phyloP scores from a whole-genome alignment of 306 rosid genomes.

The Cicer yamashitae region DNA sequence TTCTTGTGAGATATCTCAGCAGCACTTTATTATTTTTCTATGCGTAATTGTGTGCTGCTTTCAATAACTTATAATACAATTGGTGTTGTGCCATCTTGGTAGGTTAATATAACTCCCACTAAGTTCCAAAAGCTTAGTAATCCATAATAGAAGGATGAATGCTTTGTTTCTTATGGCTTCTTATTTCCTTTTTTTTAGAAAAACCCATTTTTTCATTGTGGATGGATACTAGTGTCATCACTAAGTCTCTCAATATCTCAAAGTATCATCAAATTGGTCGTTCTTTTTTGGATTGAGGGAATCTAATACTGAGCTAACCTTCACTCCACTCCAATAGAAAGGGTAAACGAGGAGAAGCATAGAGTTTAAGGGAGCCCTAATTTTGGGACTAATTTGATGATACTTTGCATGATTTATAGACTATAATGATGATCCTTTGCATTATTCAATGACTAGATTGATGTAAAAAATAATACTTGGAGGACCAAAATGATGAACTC shows the following conservation, averaged over 20 bases:
- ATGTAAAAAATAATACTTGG: background rate
- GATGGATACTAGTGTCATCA: background rate
- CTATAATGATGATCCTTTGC: background rate
- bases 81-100: slow-evolving; percentile 3
- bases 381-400: background rate
- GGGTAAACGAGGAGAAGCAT: background rate
- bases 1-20: slow-evolving; percentile 24
- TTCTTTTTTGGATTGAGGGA: background rate
- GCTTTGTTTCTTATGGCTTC: slow-evolving; percentile 18
- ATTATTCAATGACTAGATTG: slow-evolving; percentile 8
- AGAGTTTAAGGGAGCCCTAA: background rate
- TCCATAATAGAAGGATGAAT: slow-evolving; percentile 5
- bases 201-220: background rate
- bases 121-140: slow-evolving; percentile 20
- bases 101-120: slow-evolving; percentile 41
- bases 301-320: background rate
- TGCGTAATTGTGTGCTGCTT: slow-evolving; percentile 36
- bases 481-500: slow-evolving; percentile 14
- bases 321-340: background rate
- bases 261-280: background rate
- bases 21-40: slow-evolving; percentile 17
- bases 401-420: background rate
- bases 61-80: slow-evolving; percentile 23
- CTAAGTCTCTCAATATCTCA: background rate
- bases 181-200: background rate